Evolutionary conservation across 768 basidiomycete species (phyloP), one percentile per base, ranked within the genome.

Genomic region (Suillus weaverae): DNA sequence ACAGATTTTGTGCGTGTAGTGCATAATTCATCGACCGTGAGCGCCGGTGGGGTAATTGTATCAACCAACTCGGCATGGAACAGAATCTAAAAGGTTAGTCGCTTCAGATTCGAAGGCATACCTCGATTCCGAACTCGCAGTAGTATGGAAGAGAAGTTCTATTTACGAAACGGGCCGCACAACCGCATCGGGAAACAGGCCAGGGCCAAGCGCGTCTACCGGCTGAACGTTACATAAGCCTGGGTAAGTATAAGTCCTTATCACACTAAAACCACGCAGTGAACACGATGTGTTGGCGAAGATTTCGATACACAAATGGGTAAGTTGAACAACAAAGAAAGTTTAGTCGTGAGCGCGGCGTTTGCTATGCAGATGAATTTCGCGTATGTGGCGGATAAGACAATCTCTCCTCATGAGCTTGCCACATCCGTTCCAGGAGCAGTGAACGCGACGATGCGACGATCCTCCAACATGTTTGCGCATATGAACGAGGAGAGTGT

Each of bases 361-460:
- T n/a, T 35, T 54, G 20, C 5, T 35, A 54, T n/a, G 20, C 33
- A 54, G 32, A n/a, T 54, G 53, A 13, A 54, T 35, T 35, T 54
- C 53, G 53, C 53, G 53, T 54, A 54, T 35, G 11, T 54, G 53
- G 20, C 53, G 53, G 33, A 54, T 33, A 54, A 54, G 53, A 35
- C 53, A 54, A 54, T 54, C 53, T 35, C 20, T 54, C 33, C 53
- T 54, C 53, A 54, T 54, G 11, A 54, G 20, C 53, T 54, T 54
- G 35, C 53, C 53, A 13, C 53, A 54, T 54, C 53, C 53, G 13
- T 54, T 54, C 53, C 53, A 54, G 53, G 53, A 54, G 11, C 53
- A 54, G 53, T 35, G 13, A 54, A 54, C 6, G 20, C 53, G 53
- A 32, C 5, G 11, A 35, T 54, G 6, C 18, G 53, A 54, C 11